These are phyloP conservation scores for Hordeum marinum DNA, from an alignment of 176 grass and related monocot genomes.

Conservation along the genomic window DNA sequence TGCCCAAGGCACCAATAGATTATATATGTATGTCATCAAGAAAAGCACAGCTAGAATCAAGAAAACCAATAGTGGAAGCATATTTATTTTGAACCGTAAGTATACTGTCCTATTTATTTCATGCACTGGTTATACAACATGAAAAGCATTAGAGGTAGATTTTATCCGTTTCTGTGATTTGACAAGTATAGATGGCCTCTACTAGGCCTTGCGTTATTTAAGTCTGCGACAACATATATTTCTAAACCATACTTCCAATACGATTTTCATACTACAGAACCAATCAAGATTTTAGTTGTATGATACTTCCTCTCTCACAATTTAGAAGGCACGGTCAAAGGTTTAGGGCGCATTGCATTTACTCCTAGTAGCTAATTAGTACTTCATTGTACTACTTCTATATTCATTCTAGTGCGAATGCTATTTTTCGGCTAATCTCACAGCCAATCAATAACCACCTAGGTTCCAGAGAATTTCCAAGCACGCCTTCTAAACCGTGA, in stretches of 20 bases:
- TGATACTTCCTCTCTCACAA: too few relatives aligned
- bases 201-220: too few relatives aligned
- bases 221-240: not conserved
- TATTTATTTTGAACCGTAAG: not conserved
- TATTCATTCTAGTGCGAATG: too few relatives aligned
- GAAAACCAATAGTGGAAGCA: not conserved
- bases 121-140: too few relatives aligned
- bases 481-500: too few relatives aligned
- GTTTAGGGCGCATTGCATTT: too few relatives aligned
- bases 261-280: not conserved
- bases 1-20: slow-evolving; percentile 26
- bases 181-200: not conserved
- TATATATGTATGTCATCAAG: not conserved
- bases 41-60: not conserved
- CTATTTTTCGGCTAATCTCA: too few relatives aligned
- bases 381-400: too few relatives aligned
- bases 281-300: not conserved
- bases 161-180: not conserved
- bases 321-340: too few relatives aligned
- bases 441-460: too few relatives aligned
- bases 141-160: not conserved
- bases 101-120: not conserved
- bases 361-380: too few relatives aligned
- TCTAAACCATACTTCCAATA: not conserved
- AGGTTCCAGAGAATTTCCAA: too few relatives aligned